Percentiles rank a stretch among this genome's conserved stretches.
phyloP scores from a whole-genome alignment of 2,329 filamentous ascomycete genomes.

The Curvularia verruculosa region DNA sequence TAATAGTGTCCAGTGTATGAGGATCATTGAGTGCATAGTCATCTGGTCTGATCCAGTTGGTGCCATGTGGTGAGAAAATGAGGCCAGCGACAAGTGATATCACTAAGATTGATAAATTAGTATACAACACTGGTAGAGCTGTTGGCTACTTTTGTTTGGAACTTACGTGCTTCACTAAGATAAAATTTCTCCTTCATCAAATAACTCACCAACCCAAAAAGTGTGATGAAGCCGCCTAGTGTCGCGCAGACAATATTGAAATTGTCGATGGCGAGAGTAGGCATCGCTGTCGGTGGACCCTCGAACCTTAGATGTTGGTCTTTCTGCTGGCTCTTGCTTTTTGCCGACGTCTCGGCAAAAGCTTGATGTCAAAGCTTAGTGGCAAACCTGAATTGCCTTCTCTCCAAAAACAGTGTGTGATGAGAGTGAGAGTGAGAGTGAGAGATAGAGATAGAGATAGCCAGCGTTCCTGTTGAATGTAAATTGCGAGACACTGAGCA shows the following conservation, averaged over 20 bases:
- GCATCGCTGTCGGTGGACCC: slow-evolving; percentile 53
- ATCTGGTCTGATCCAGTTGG: slow-evolving; percentile 74
- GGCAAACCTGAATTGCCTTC: background rate
- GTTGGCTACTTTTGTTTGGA: background rate
- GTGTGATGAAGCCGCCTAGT: slow-evolving; percentile 82
- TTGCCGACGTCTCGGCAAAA: slow-evolving; percentile 13
- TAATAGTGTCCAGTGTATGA: slow-evolving; percentile 71
- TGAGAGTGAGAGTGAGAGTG: no score
- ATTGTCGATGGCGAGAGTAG: slow-evolving; percentile 68
- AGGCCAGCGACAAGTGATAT: slow-evolving; percentile 83
- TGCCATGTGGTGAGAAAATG: slow-evolving; percentile 76
- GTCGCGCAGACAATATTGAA: slow-evolving; percentile 86
- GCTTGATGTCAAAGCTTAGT: slow-evolving; percentile 13
- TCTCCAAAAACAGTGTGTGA: background rate
- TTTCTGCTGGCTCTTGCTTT: slow-evolving; percentile 9
- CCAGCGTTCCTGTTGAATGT: background rate
- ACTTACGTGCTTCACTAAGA: slow-evolving; percentile 84
- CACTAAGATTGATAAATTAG: slow-evolving; percentile 58
- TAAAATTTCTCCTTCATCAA: slow-evolving; percentile 89
- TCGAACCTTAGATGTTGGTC: background rate
- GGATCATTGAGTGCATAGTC: slow-evolving; percentile 70
- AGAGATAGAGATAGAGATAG: no score
- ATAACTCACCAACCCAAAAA: slow-evolving; percentile 91
- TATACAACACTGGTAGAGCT: background rate
- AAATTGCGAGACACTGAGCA: background rate